Base-by-base conservation (phyloP, 2,329 filamentous ascomycete species). In the Fusarium sp. region DNA sequence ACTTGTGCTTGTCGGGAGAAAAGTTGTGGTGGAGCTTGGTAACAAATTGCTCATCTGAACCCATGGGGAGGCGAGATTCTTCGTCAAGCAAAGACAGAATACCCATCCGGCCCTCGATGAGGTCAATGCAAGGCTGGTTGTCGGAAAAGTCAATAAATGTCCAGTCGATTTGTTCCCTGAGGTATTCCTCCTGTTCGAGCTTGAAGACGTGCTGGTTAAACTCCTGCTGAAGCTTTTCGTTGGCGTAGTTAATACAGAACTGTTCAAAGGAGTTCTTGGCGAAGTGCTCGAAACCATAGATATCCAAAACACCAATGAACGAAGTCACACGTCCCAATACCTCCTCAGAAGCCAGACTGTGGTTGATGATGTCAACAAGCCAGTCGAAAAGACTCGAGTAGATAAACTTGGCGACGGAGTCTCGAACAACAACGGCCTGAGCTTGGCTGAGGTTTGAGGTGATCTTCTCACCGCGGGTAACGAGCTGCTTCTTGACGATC, bases 201-300 rank as follows among this genome's bases (percentile, higher is more conserved):
- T 98, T 97, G 85, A 99, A 99, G 32, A 99, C 95, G 72, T 99
- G 95, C 75, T 96, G 92, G 78, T 99, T 99, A 82, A 99, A 99
- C 75, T 98, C 94, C 76, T 99, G 95, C 75, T 99, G 95, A 50
- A 99, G 82, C 79, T 99, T 99, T 78, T 99, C 95, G 77, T 99
- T 99, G 78, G 95, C 95, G 72, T 99, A 99, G 78, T 99, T 99
- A 85, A 99, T 99, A 79, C 95, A 99, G 78, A 99, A 99, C 76
- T 99, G 95, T 76, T 99, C 95, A 71, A 99, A 99, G 1, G 95
- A 99, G 80, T 99, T 99, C 82, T 97, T 98, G 61, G 95, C 94
- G 72, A 99, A 99, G 78, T 98, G 95, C 77, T 99, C 95, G 73
- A 99, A 99, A 63, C 94, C 94, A 77, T 98, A 98, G 68, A 99